A percentile compares a stretch with the other conserved stretches of the same genome.
Evolutionary conservation across 192 early-diverging fungal genomes (phyloP).

Genomic region (Coemansia sp.): DNA sequence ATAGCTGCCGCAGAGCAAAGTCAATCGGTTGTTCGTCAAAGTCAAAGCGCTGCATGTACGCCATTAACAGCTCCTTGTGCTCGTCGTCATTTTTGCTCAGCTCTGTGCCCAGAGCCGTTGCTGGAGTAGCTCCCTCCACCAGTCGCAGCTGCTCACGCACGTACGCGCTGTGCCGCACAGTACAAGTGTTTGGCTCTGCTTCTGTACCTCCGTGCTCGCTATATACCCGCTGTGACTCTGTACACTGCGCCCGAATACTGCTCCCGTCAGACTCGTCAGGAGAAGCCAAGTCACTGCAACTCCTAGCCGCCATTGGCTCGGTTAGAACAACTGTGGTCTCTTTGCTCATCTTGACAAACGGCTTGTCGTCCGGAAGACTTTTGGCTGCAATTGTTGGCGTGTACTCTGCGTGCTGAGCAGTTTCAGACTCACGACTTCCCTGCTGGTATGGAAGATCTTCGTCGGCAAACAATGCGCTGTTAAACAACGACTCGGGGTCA

Average conservation of each 20-base stretch:
- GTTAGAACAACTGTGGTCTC: conserved; percentile 10
- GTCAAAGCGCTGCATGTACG: conserved; percentile 61
- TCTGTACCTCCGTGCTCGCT: neutral
- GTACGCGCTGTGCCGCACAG: conserved; percentile 26
- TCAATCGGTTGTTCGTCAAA: conserved; percentile 64
- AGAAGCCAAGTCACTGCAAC: neutral
- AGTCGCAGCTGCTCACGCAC: conserved; percentile 36
- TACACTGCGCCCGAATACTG: neutral
- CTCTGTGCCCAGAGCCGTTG: conserved; percentile 52
- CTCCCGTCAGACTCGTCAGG: neutral
- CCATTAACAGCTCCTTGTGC: conserved; percentile 57
- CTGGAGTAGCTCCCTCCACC: conserved; percentile 36
- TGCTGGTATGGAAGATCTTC: conserved; percentile 36
- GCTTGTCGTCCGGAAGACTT: conserved; percentile 13
- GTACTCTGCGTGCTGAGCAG: conserved; percentile 3
- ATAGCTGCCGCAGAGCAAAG: conserved; percentile 66
- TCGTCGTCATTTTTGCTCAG: conserved; percentile 57
- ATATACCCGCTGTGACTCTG: neutral
- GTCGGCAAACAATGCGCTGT: conserved; percentile 24
- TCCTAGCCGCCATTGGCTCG: neutral
- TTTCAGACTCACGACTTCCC: conserved; percentile 2
- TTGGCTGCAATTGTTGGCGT: conserved; percentile 27
- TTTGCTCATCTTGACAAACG: conserved; percentile 5
- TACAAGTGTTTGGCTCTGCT: neutral
- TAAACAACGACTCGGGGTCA: conserved; percentile 26